Percentiles rank a stretch among this genome's conserved stretches.
Conservation (phyloP, 257 asterid species). For the Eustoma russellianum region DNA sequence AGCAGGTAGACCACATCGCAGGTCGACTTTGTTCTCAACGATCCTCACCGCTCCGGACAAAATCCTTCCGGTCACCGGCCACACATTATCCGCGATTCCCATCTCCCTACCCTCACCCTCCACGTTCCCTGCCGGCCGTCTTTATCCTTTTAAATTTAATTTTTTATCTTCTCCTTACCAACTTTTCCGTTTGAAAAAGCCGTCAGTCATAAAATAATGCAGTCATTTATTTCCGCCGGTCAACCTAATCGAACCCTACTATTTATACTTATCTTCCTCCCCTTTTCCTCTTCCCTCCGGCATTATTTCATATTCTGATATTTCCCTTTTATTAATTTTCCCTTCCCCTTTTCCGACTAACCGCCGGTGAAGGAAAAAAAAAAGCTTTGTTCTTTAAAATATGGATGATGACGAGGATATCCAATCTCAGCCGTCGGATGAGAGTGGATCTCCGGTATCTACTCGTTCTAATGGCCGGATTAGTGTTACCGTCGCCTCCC, state of each 20-base stretch:
- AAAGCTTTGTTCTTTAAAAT: no score
- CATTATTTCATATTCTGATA: background rate
- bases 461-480: constrained; percentile 55
- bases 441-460: constrained; percentile 27
- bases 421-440: constrained; percentile 33
- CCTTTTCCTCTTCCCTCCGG: constrained; percentile 8
- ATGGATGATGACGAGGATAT: constrained; percentile 77
- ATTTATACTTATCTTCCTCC: background rate
- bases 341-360: background rate
- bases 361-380: background rate
- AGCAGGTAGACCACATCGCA: background rate
- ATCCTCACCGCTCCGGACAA: constrained; percentile 12
- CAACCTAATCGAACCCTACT: constrained; percentile 11
- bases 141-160: no score
- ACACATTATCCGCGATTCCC: constrained; percentile 9
- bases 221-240: constrained; percentile 27
- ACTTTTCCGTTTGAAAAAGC: constrained; percentile 6
- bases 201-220: constrained; percentile 3
- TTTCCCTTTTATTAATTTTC: background rate
- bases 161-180: background rate
- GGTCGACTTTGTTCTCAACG: background rate
- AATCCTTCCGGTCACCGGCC: constrained; percentile 7
- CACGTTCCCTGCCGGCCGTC: constrained; percentile 6
- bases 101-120: background rate
- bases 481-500: constrained; percentile 65